Base-by-base conservation (phyloP, 2,329 filamentous ascomycete species). In the Stagonosporopsis chrysanthemi region DNA sequence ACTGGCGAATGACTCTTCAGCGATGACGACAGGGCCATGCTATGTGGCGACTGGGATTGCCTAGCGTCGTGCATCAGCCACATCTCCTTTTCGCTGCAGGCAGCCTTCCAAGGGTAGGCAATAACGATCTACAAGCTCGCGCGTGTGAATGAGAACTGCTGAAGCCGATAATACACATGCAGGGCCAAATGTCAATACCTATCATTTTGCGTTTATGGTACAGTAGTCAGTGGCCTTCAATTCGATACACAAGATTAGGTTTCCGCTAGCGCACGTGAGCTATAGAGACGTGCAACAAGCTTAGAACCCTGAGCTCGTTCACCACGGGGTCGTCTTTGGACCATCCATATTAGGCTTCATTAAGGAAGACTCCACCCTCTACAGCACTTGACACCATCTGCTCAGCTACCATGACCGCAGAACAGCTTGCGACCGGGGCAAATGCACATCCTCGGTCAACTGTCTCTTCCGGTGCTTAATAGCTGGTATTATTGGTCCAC, bases 21-120 rank as follows among this genome's bases (percentile, higher is more conserved):
- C 43, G 53, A 68, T 65, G 67, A 69, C 64, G 65, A 64, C 58
- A 66, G 52, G 59, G 36, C 38, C 22, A n/a, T 43, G 38, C 19
- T 14, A 45, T 47, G 54, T 52, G 54, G 54, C 54, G 33, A 52
- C 33, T 33, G 48, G 31, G n/a, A 35, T 26, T 29, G 15, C 28
- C 38, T 57, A 57, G 54, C 48, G 54, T 23, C 14, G 54, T 44
- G 54, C 54, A 57, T 39, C 54, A 52, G 54, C 54, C 54, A 57
- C 48, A 48, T 41, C 56, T 58, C 56, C 50, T 58, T 50, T 50
- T 40, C 23, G 9, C 15, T 50, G 49, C 50, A 50, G 50, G 38
- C 28, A 24, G 6, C 28, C 29, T 28, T n/a, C 36, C 36, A 47
- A 53, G 24, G 45, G 39, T 38, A 31, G 8, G 43, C 38, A 49